These are phyloP conservation scores for Tetradesmus lagerheimii DNA, from an alignment of 139 green algal genomes.

Conservation along the genomic window DNA sequence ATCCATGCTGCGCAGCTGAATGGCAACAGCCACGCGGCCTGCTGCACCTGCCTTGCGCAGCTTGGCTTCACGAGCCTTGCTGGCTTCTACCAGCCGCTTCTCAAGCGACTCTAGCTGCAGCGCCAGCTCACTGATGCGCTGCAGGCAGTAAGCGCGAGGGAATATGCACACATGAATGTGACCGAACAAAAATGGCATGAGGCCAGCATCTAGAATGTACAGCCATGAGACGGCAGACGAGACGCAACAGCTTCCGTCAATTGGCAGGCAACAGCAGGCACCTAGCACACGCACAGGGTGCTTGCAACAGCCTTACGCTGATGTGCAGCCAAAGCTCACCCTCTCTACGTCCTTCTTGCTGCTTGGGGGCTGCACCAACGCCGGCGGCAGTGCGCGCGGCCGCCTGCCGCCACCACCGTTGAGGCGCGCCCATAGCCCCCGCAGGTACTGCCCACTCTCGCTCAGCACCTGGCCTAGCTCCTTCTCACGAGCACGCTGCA, in stretches of 20 bases:
- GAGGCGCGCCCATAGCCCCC: conserved; percentile 82
- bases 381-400: conserved; percentile 45
- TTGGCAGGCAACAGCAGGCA: too few relatives aligned
- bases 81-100: conserved; percentile 86
- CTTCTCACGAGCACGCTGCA: conserved; percentile 66
- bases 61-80: conserved; percentile 84
- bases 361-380: conserved; percentile 67
- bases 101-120: conserved; percentile 82
- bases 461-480: conserved; percentile 69
- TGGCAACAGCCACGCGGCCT: conserved; percentile 73
- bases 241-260: too few relatives aligned
- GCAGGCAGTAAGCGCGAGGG: not conserved
- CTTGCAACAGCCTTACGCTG: not conserved
- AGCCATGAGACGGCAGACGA: too few relatives aligned
- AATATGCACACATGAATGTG: not conserved
- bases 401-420: conserved; percentile 70
- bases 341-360: conserved; percentile 60
- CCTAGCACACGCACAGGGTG: not conserved
- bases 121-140: conserved; percentile 66
- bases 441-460: conserved; percentile 65
- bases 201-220: too few relatives aligned
- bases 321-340: too few relatives aligned
- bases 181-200: too few relatives aligned
- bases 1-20: conserved; percentile 85
- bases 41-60: conserved; percentile 74